A percentile compares a stretch with the other conserved stretches of the same genome.
Conservation (phyloP, 2,329 filamentous ascomycete species). For the Trichoderma semiorbis region DNA sequence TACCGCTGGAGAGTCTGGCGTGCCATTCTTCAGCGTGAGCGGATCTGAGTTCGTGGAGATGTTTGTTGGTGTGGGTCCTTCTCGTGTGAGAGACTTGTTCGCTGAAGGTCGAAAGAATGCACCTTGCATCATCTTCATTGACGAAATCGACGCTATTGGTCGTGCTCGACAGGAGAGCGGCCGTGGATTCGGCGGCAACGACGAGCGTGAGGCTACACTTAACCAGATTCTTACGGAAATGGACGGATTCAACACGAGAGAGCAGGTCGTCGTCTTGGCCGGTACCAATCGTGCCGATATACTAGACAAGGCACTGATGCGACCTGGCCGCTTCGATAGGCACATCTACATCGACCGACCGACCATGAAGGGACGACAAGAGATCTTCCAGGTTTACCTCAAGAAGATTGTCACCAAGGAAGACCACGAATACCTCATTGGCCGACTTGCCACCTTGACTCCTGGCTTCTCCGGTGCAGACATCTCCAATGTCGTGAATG, state of each 20-base stretch:
- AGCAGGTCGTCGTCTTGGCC: conserved; percentile 94
- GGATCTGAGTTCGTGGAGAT: conserved; percentile 99
- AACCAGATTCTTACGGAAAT: conserved; percentile 99
- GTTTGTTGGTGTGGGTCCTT: conserved; percentile 98
- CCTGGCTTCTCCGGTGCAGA: conserved; percentile 97
- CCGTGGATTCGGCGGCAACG: conserved; percentile 75
- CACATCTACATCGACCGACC: conserved; percentile 94
- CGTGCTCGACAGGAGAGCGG: conserved; percentile 80
- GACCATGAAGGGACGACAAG: conserved; percentile 93
- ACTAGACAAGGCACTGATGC: conserved; percentile 92
- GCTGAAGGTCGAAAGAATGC: conserved; percentile 92
- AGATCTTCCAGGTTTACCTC: conserved; percentile 93
- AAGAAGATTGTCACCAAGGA: conserved; percentile 93
- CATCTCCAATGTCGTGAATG: conserved; percentile 97
- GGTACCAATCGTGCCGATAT: conserved; percentile 96
- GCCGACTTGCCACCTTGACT: conserved; percentile 85
- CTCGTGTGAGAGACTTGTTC: conserved; percentile 90
- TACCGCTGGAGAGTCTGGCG: conserved; percentile 92
- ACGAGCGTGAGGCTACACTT: conserved; percentile 92
- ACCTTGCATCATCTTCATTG: conserved; percentile 98
- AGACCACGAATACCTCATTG: conserved; percentile 81
- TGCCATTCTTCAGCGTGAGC: conserved; percentile 97
- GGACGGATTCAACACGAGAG: conserved; percentile 97
- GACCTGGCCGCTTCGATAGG: conserved; percentile 92
- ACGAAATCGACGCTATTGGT: conserved; percentile 97